phyloP scores from a whole-genome alignment of 305 asterid species.

The Ilex paraguariensis region DNA sequence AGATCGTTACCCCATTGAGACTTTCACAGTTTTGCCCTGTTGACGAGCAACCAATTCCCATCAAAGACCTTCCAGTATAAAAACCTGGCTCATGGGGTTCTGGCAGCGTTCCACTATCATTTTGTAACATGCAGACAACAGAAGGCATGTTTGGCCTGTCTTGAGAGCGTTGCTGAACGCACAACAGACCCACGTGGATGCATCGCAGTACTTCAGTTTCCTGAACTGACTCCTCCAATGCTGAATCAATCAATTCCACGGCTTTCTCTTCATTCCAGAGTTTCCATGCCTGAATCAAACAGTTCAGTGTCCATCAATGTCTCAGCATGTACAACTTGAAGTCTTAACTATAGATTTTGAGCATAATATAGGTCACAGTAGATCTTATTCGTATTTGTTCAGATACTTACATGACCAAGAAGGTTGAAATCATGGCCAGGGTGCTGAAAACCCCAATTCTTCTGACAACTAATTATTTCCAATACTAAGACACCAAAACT shows the following conservation, averaged over 20 bases:
- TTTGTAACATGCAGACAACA: conserved; percentile 29
- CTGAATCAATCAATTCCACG: conserved; percentile 27
- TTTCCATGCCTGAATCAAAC: conserved; percentile 32
- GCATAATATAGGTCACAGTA: too few relatives aligned
- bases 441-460: conserved; percentile 48
- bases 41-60: conserved; percentile 22
- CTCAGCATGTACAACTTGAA: too few relatives aligned
- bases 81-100: conserved; percentile 41
- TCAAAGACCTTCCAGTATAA: conserved; percentile 18
- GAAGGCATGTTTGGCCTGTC: conserved; percentile 45
- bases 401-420: conserved; percentile 50
- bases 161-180: conserved; percentile 33
- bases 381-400: too few relatives aligned
- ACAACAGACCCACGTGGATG: conserved; percentile 31
- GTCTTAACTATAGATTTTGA: too few relatives aligned
- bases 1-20: conserved; percentile 27
- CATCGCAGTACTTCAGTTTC: conserved; percentile 24
- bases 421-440: conserved; percentile 55
- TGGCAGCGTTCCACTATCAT: conserved; percentile 12
- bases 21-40: conserved; percentile 9
- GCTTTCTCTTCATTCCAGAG: conserved; percentile 33
- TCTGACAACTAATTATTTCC: conserved; percentile 45
- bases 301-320: too few relatives aligned
- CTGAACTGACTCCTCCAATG: conserved; percentile 14
- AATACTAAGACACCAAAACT: conserved; percentile 51